Evolutionary conservation across 495 filamentous ascomycete species (phyloP).

Genomic region (Aspergillus haitiensis): DNA sequence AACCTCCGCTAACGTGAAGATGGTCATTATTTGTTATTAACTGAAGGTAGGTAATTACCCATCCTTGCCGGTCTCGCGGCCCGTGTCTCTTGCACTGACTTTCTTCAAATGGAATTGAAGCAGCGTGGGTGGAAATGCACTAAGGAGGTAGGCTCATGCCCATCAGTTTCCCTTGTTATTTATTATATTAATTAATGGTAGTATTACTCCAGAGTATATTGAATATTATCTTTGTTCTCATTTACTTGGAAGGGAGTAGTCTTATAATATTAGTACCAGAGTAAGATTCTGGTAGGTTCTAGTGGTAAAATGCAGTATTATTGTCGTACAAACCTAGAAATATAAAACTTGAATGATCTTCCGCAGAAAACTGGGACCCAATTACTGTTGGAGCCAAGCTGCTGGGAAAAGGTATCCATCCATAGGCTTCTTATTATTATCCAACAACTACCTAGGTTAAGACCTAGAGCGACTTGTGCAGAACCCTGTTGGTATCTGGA

Average conservation of each 20-base stretch:
- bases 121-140: background rate
- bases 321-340: constrained; percentile 12
- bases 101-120: background rate
- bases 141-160: background rate
- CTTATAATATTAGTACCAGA: background rate
- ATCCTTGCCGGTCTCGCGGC: background rate
- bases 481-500: background rate
- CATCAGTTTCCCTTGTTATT: too few species aligned
- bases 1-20: too few species aligned
- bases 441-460: constrained; percentile 24
- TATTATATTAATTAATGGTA: too few species aligned
- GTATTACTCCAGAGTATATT: too few species aligned
- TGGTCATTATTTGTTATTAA: too few species aligned
- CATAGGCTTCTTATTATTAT: constrained; percentile 22
- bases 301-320: background rate
- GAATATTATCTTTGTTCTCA: too few species aligned
- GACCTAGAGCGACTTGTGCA: constrained; percentile 10
- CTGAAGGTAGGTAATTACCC: background rate
- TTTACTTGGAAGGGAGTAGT: too few species aligned
- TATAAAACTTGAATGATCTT: constrained; percentile 24
- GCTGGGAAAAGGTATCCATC: constrained; percentile 28
- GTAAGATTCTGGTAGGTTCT: background rate
- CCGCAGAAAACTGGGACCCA: constrained; percentile 25
- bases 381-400: constrained; percentile 29
- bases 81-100: background rate